These are phyloP conservation scores for Malus hybrid DNA, from an alignment of 331 rosid species.

Conservation along the genomic window DNA sequence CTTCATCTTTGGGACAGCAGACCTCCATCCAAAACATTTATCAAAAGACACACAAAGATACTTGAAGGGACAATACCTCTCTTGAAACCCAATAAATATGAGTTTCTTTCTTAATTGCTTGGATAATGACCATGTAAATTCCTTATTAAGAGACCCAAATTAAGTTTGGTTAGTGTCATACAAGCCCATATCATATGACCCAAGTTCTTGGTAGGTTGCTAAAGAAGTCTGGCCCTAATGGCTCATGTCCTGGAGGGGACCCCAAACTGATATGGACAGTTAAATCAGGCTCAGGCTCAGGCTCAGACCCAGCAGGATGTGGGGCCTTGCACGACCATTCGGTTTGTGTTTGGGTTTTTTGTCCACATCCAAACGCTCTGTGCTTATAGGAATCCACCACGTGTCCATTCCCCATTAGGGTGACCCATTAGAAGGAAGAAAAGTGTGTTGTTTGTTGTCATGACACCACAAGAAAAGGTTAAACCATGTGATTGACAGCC, in stretches of 20 bases:
- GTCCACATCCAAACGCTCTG: neutral
- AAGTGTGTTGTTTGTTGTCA: neutral
- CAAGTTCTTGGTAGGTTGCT: no score
- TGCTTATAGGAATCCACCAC: slow-evolving; percentile 9
- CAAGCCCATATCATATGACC: no score
- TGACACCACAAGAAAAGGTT: neutral
- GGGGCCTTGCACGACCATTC: neutral
- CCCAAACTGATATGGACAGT: neutral
- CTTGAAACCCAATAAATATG: no score
- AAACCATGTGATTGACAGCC: slow-evolving; percentile 57
- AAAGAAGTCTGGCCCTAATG: neutral
- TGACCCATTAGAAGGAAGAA: neutral
- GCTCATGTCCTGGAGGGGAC: neutral
- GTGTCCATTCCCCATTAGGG: slow-evolving; percentile 32
- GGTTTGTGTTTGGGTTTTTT: neutral
- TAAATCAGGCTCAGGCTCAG: neutral
- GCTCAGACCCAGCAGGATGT: neutral
- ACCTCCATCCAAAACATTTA: neutral
- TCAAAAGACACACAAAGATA: no score
- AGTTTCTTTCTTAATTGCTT: no score
- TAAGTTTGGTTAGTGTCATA: no score
- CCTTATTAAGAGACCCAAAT: no score
- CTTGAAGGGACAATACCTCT: no score
- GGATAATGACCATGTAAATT: no score
- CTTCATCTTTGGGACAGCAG: neutral